Percentiles rank a stretch among this genome's conserved stretches.
phyloP scores from a whole-genome alignment of 164 flowering plant species.

The Aristolochia californica region DNA sequence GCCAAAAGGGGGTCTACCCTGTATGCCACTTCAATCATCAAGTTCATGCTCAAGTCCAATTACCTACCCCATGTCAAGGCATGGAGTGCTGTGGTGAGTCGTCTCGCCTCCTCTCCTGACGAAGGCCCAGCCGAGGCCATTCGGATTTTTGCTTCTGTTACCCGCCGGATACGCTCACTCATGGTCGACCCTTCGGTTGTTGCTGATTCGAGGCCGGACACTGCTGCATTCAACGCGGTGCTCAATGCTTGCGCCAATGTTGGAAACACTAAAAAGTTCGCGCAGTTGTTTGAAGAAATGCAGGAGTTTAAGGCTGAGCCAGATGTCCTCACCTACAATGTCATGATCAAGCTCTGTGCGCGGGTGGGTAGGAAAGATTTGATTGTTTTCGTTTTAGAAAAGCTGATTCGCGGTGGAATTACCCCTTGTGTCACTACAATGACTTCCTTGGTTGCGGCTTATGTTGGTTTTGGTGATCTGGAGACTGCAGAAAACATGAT shows the following conservation, averaged over 20 bases:
- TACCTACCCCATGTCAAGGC: slow-evolving; percentile 92
- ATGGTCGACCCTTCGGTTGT: slow-evolving; percentile 26
- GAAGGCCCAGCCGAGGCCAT: slow-evolving; percentile 67
- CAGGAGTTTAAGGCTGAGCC: slow-evolving; percentile 48
- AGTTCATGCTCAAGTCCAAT: slow-evolving; percentile 82
- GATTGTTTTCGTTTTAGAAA: slow-evolving; percentile 63
- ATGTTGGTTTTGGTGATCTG: slow-evolving; percentile 83
- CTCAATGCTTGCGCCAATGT: slow-evolving; percentile 87
- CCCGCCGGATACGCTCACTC: slow-evolving; percentile 32
- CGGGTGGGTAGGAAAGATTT: slow-evolving; percentile 63
- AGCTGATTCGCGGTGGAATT: slow-evolving; percentile 41
- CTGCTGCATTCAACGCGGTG: slow-evolving; percentile 78
- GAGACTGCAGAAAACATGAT: slow-evolving; percentile 69
- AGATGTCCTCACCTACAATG: slow-evolving; percentile 72
- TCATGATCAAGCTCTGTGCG: slow-evolving; percentile 84
- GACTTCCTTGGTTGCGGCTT: slow-evolving; percentile 84
- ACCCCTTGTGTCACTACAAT: slow-evolving; percentile 58
- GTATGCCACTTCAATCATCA: slow-evolving; percentile 62
- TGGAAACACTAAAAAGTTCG: slow-evolving; percentile 41
- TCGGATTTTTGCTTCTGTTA: slow-evolving; percentile 38
- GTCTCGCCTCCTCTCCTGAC: slow-evolving; percentile 61
- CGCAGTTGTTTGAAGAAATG: slow-evolving; percentile 72
- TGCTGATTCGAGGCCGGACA: slow-evolving; percentile 56
- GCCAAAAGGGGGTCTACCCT: slow-evolving; percentile 57
- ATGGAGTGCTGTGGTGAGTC: slow-evolving; percentile 87